Evolutionary conservation across 2,329 filamentous ascomycete species (phyloP), one percentile per base, ranked within the genome.

Genomic region (Venturia nashicola): DNA sequence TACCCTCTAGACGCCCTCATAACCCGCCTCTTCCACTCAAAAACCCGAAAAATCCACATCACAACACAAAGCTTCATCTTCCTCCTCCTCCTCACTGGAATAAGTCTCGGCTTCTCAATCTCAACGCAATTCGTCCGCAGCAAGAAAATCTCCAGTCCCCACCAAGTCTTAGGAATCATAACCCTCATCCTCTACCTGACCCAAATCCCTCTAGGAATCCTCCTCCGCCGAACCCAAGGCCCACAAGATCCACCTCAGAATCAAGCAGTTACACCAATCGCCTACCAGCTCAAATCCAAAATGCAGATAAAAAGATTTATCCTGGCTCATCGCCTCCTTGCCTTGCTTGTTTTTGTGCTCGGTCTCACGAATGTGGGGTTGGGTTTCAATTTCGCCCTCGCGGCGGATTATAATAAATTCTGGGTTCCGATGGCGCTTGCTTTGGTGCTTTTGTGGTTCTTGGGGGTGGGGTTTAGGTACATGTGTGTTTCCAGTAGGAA

Each of bases 1-100:
- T 80, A 85, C 70, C 84, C 84, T 0, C 66, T 82, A 11, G 85
- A 61, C 34, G 59, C 59, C 23, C 39, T 61, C 27, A 8, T 61
- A 18, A 43, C 43, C 36, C 59, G 39, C 3, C 14, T 61, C n/a
- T 27, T 57, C 51, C 27, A 34, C 32, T 57, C 44, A 4, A 32
- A 40, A 18, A n/a, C 42, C 42, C 18, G 12, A 14, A 62, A 62
- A 23, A 44, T 54, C 3, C 61, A 62, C 18, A 62, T 62, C 3
- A 20, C 23, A 42, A 34, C 32, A 23, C 44, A 62, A 32, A 14
- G 23, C 12, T 32, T 54, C 23, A 48, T 54, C 20, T 23, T 20
- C 42, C 18, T 48, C 11, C 46, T 62, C 46, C 54, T 62, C 43
- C 12, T 62, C 42, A 11, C 54, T 12, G 61, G 61, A 16, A 27